Evolutionary conservation across 768 basidiomycete species (phyloP), one percentile per base, ranked within the genome.

Genomic region (Termitomyces sp.): DNA sequence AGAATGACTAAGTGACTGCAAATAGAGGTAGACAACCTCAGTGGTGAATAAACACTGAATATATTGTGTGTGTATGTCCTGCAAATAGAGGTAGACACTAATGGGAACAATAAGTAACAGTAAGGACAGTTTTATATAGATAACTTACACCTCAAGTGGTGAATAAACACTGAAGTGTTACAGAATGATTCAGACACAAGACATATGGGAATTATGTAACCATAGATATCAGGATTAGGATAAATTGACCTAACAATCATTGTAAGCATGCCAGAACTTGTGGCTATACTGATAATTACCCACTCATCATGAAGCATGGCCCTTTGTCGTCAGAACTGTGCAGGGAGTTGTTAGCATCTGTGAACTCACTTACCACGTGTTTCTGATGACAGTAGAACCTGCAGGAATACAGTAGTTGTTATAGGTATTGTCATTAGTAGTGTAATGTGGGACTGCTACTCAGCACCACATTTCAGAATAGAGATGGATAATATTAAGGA

Each of bases 391-490:
- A n/a, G 67, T 64, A 1, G 68, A 54, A 3, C 63, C 67, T 28
- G 66, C 67, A 0, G 72, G 74, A 34, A 77, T 71, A 45, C 55
- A 35, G 46, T 72, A 71, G 0, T 71, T 73, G 21, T 63, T 55
- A 55, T 75, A 76, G 1, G 64, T 54, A 55, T 74, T 70, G 9
- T 74, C 72, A 10, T 61, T 58, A 2, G 49, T 57, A 7, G 63
- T 58, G 21, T 58, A 52, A 54, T 72, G 73, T 6, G 71, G 67
- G 12, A 71, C 22, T 14, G 61, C 74, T 73, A 46, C 28, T 28
- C 10, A 15, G 53, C 21, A 21, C 9, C 47, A 48, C 21, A n/a
- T 1, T 28, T 51, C 4, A 50, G 51, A 24, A 24, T 17, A 35
- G n/a, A n/a, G n/a, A n/a, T n/a, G n/a, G n/a, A n/a, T n/a, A 5